These are phyloP conservation scores for Hyphopichia fennica DNA, from an alignment of 1,139 yeast genomes.

Conservation along the genomic window DNA sequence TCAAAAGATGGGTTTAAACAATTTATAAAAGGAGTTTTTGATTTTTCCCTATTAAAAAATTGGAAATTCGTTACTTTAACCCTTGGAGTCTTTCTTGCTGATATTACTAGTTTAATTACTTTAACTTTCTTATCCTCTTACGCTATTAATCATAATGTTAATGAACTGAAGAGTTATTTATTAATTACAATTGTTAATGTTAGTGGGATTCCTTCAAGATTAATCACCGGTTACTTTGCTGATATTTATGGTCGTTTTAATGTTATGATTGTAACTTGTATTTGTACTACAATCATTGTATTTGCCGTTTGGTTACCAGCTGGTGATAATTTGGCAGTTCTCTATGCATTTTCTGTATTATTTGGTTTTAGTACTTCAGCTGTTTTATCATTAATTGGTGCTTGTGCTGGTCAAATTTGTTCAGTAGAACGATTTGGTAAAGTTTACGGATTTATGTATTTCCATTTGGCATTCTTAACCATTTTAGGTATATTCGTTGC, in stretches of 20 bases:
- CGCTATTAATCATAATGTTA: slow-evolving; percentile 43
- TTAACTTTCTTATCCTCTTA: slow-evolving; percentile 51
- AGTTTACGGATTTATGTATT: slow-evolving; percentile 68
- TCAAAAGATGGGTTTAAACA: neutral
- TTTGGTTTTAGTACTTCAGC: slow-evolving; percentile 34
- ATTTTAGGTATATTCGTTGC: slow-evolving; percentile 43
- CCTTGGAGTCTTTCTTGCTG: slow-evolving; percentile 46
- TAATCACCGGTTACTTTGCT: slow-evolving; percentile 47
- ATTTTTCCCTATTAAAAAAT: slow-evolving; percentile 44
- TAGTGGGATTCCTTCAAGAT: slow-evolving; percentile 49
- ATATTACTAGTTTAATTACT: slow-evolving; percentile 50
- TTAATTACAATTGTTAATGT: slow-evolving; percentile 47
- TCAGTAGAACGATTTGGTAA: slow-evolving; percentile 65
- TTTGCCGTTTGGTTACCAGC: slow-evolving; percentile 51
- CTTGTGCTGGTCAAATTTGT: slow-evolving; percentile 63
- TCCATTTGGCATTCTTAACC: slow-evolving; percentile 59
- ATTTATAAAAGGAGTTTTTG: slow-evolving; percentile 32
- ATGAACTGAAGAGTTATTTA: slow-evolving; percentile 41
- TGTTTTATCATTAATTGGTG: slow-evolving; percentile 31
- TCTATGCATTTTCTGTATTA: slow-evolving; percentile 25
- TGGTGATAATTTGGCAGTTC: slow-evolving; percentile 13
- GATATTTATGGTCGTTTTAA: slow-evolving; percentile 54
- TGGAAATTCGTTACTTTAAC: slow-evolving; percentile 36
- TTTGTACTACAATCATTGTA: slow-evolving; percentile 35
- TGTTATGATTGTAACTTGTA: slow-evolving; percentile 44